These are phyloP conservation scores for Eimeria acervulina DNA, from an alignment of 169 alveolate species.

Conservation along the genomic window DNA sequence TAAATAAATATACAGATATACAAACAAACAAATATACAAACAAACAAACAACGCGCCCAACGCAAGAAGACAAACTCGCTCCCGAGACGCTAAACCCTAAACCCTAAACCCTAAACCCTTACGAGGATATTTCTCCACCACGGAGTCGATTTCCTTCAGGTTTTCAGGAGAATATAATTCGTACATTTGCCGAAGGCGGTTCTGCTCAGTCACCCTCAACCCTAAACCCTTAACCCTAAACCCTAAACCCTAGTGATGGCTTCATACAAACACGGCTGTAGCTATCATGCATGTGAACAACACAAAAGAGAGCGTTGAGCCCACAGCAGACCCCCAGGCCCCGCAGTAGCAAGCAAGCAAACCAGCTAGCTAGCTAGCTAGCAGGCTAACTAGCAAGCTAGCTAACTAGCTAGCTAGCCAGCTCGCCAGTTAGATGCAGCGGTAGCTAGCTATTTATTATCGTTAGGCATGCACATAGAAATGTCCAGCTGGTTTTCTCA, in stretches of 20 bases:
- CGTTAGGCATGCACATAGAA: no score
- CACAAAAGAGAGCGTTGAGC: no score
- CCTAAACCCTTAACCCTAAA: background rate
- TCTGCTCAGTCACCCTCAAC: slow-evolving; percentile 12
- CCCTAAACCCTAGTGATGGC: background rate
- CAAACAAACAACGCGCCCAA: background rate
- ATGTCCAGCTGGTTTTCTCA: no score
- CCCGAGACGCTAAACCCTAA: background rate
- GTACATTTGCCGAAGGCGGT: slow-evolving; percentile 32
- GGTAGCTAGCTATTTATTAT: no score
- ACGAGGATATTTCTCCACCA: slow-evolving; percentile 36
- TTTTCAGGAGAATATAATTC: slow-evolving; percentile 42
- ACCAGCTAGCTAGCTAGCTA: no score
- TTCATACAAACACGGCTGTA: background rate
- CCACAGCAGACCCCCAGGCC: no score
- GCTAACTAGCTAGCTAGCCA: background rate
- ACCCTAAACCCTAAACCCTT: slow-evolving; percentile 16
- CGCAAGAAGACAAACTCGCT: background rate
- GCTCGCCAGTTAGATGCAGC: no score
- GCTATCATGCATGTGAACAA: background rate
- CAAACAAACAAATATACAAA: background rate
- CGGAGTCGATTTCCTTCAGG: slow-evolving; percentile 17
- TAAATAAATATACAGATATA: background rate
- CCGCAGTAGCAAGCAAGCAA: no score
- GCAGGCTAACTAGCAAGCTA: background rate